phyloP scores from a whole-genome alignment of 140 eudicot genomes.

The Artemisia princeps region DNA sequence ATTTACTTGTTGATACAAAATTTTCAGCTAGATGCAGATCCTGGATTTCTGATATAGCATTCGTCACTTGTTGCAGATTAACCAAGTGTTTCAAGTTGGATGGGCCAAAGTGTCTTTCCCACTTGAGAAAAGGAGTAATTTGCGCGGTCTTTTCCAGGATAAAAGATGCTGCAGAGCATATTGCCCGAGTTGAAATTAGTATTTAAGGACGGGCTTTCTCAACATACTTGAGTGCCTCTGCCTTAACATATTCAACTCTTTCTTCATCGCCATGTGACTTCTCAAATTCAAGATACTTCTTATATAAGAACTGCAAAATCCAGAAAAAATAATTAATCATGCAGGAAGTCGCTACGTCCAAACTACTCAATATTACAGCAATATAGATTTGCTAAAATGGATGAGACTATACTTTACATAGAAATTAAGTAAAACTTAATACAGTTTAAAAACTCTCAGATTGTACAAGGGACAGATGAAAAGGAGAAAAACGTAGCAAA shows the following conservation, averaged over 20 bases:
- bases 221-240: slow-evolving; percentile 66
- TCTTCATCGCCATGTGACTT: slow-evolving; percentile 68
- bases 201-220: slow-evolving; percentile 35
- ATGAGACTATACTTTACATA: no score
- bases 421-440: no score
- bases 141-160: neutral
- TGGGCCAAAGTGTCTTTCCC: no score
- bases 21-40: neutral
- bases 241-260: slow-evolving; percentile 52
- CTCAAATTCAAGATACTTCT: slow-evolving; percentile 69
- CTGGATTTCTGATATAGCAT: slow-evolving; percentile 3
- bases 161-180: neutral
- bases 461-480: no score
- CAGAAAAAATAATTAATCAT: neutral
- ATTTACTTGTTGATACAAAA: neutral
- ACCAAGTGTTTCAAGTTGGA: no score
- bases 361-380: no score
- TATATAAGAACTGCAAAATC: slow-evolving; percentile 67
- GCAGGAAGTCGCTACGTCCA: no score
- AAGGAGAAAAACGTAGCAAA: no score
- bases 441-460: no score
- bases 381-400: no score
- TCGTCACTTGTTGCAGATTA: neutral
- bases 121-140: no score
- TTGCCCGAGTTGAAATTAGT: neutral